phyloP scores from a whole-genome alignment of 139 green algal genomes.

The Desmodesmus armatus region DNA sequence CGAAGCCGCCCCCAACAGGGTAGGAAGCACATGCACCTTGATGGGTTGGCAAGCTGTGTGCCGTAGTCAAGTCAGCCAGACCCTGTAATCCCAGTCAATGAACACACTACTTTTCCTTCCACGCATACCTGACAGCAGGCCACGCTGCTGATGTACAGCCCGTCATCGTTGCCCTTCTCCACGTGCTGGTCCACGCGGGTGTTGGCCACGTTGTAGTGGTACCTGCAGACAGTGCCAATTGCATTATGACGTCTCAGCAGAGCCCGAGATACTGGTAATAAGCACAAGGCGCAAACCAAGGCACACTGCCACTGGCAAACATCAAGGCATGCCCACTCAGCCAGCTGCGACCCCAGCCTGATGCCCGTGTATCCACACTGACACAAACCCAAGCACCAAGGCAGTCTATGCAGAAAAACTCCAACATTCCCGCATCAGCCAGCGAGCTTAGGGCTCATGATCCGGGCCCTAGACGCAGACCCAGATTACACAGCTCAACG shows the following conservation, averaged over 20 bases:
- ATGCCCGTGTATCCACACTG: no score
- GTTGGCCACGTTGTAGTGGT: constrained; percentile 99
- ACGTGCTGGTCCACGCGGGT: constrained; percentile 95
- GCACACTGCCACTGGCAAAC: neutral
- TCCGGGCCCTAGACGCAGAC: no score
- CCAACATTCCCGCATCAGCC: no score
- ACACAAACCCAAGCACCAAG: no score
- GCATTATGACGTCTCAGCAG: no score
- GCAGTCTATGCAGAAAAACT: no score
- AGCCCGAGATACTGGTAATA: neutral
- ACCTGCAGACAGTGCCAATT: constrained; percentile 72
- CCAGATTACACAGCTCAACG: no score
- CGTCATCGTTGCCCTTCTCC: constrained; percentile 98
- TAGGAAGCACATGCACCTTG: neutral
- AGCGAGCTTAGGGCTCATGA: no score
- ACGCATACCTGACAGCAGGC: constrained; percentile 96
- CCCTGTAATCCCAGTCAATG: neutral
- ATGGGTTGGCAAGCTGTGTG: neutral
- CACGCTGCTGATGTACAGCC: constrained; percentile 95
- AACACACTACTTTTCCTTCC: neutral
- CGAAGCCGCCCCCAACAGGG: no score
- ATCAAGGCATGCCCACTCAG: no score
- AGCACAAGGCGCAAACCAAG: neutral
- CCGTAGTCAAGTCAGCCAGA: neutral
- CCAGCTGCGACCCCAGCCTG: no score